Percentiles rank a stretch among this genome's conserved stretches.
phyloP scores from a whole-genome alignment of 257 asterid genomes.

The Nicotiana attenuata region DNA sequence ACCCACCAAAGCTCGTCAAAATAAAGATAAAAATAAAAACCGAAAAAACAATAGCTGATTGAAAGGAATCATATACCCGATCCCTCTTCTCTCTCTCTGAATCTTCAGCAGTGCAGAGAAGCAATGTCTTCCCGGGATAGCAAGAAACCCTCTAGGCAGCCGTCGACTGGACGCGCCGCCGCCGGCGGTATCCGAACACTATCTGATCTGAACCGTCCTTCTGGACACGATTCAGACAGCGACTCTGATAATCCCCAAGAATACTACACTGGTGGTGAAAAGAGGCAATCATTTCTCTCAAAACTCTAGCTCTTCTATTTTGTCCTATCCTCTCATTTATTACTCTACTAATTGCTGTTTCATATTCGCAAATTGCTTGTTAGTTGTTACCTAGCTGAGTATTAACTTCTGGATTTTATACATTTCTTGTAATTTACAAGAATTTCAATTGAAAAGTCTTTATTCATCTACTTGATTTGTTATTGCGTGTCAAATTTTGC shows the following conservation, averaged over 20 bases:
- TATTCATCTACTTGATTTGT: no score
- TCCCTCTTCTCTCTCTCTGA: not conserved
- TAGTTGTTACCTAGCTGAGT: not conserved
- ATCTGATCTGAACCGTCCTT: constrained; percentile 76
- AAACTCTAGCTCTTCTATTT: constrained; percentile 23
- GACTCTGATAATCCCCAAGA: constrained; percentile 77
- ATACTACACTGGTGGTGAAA: constrained; percentile 89
- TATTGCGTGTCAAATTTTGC: no score
- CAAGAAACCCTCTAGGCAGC: constrained; percentile 42
- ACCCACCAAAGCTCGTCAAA: no score
- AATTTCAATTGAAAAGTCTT: not conserved
- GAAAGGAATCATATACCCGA: no score
- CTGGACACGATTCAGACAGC: constrained; percentile 57
- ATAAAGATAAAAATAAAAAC: no score
- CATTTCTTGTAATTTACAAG: not conserved
- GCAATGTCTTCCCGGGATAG: constrained; percentile 61
- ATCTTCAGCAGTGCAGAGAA: not conserved
- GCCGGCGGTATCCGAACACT: constrained; percentile 75
- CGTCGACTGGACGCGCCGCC: constrained; percentile 39
- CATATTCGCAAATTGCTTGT: not conserved
- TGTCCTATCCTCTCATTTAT: no score
- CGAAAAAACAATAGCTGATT: not conserved
- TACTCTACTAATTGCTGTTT: not conserved
- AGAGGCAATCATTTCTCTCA: constrained; percentile 39
- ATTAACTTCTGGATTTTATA: not conserved